Evolutionary conservation across 208 protist species (phyloP), one percentile per base, ranked within the genome.

Genomic region (Acanthamoeba triangularis): DNA sequence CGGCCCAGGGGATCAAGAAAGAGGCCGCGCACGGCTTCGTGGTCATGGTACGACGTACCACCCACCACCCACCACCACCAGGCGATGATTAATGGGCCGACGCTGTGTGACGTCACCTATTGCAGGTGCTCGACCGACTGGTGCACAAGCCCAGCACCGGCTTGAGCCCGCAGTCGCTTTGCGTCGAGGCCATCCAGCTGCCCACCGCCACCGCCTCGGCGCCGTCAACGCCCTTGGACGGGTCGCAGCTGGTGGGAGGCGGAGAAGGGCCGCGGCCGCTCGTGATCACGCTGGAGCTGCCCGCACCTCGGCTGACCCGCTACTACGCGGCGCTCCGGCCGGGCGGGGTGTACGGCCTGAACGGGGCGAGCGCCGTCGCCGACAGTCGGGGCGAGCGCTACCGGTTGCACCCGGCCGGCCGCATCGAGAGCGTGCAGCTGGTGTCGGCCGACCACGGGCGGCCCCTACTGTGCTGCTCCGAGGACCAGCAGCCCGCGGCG

Each of bases 361-460:
- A 7, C 44, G 78, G 78, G 30, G 78, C 35, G 23, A 85, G 47
- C 78, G n/a, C 44, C 18, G 18, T 84, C 20, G 14, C 10, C 6
- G 25, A n/a, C 30, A 82, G 41, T 30, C 13, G 52, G 61, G 28
- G 25, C 16, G 61, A 67, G 7, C 61, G 61, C 25, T n/a, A 85
- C 25, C 44, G 78, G 3, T 41, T 85, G 16, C 78, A 85, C 47
- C 37, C 47, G 35, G 78, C 78, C 14, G 78, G 78, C 44, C 78
- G 47, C 47, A 85, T 85, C 5, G 78, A 85, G 47, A 85, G 78
- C 47, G 78, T 85, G 20, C 35, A 20, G 47, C 28, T 85, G 11
- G 47, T 59, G n/a, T 67, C 59, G 35, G 33, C 72, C 35, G 78
- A 85, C 11, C 10, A 85, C n/a, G 78, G 78, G 20, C 78, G 11